phyloP scores from a whole-genome alignment of 768 basidiomycete genomes.

The Amanita exitialis region DNA sequence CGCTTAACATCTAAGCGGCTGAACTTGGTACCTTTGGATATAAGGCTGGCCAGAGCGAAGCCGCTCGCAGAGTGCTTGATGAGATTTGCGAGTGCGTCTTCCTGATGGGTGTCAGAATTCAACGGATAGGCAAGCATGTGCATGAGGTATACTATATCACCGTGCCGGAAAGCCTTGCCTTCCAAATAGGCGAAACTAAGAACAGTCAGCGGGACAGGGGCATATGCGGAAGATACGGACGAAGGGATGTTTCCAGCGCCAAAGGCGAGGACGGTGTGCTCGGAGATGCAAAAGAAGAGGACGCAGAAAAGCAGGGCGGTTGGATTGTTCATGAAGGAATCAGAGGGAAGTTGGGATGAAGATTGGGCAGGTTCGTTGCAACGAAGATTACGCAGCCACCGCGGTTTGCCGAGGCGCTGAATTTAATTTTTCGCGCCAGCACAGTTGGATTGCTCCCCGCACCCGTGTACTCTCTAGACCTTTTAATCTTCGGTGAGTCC shows the following conservation, averaged over 20 bases:
- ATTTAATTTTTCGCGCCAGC: slow-evolving; percentile 23
- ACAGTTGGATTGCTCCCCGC: slow-evolving; percentile 16
- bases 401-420: slow-evolving; percentile 16
- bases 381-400: slow-evolving; percentile 13
- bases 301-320: slow-evolving; percentile 31
- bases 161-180: slow-evolving; percentile 78
- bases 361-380: too few relatives aligned
- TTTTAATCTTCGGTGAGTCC: slow-evolving; percentile 17
- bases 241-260: slow-evolving; percentile 85
- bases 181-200: slow-evolving; percentile 76
- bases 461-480: slow-evolving; percentile 26
- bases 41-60: slow-evolving; percentile 47
- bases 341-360: too few relatives aligned
- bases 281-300: slow-evolving; percentile 46
- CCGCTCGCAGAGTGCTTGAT: slow-evolving; percentile 43
- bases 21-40: slow-evolving; percentile 63
- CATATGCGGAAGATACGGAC: slow-evolving; percentile 22
- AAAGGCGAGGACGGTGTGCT: slow-evolving; percentile 58
- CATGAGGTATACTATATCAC: slow-evolving; percentile 62
- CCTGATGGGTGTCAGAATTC: slow-evolving; percentile 28
- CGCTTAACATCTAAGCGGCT: slow-evolving; percentile 74
- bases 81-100: slow-evolving; percentile 56
- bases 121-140: background rate
- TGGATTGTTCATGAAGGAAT: too few relatives aligned
- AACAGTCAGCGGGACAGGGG: slow-evolving; percentile 5